A percentile compares a stretch with the other conserved stretches of the same genome.
These are phyloP conservation scores for Nigrograna mackinnonii DNA, from an alignment of 2,329 filamentous ascomycete genomes.

Conservation along the genomic window DNA sequence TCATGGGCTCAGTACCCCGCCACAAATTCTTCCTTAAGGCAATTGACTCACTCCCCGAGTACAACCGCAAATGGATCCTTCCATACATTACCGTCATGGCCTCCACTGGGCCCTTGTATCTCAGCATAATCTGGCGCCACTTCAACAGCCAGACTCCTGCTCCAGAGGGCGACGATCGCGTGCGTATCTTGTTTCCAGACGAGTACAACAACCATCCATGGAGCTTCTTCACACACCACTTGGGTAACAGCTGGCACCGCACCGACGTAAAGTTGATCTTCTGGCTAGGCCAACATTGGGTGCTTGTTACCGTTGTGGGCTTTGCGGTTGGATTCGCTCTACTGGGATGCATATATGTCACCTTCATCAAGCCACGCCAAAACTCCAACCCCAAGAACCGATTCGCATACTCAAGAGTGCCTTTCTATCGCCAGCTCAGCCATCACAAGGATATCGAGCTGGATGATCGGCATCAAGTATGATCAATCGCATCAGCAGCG, in stretches of 20 bases:
- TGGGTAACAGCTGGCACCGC: conserved; percentile 68
- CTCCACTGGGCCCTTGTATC: conserved; percentile 74
- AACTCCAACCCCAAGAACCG: conserved; percentile 17
- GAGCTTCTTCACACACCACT: conserved; percentile 72
- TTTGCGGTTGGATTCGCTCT: conserved; percentile 56
- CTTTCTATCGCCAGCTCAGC: conserved; percentile 41
- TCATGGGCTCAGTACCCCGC: conserved; percentile 72
- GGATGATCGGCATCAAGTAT: conserved; percentile 40
- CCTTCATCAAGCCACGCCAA: conserved; percentile 48
- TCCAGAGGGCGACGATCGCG: conserved; percentile 55
- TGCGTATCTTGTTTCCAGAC: conserved; percentile 70
- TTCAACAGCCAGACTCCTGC: conserved; percentile 62
- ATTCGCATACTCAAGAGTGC: conserved; percentile 28
- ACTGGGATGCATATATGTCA: conserved; percentile 56
- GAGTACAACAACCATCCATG: conserved; percentile 70
- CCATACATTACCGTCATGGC: conserved; percentile 82
- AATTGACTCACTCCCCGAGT: conserved; percentile 68
- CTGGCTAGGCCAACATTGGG: conserved; percentile 63
- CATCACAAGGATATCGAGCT: conserved; percentile 39
- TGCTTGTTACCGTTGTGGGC: conserved; percentile 59
- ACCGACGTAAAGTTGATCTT: conserved; percentile 67
- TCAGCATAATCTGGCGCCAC: conserved; percentile 76
- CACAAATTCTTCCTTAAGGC: conserved; percentile 76
- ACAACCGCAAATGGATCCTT: conserved; percentile 69
- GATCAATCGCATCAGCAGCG: no score